Conservation (phyloP, 345 rosid species). For the Eucalyptus victrix region DNA sequence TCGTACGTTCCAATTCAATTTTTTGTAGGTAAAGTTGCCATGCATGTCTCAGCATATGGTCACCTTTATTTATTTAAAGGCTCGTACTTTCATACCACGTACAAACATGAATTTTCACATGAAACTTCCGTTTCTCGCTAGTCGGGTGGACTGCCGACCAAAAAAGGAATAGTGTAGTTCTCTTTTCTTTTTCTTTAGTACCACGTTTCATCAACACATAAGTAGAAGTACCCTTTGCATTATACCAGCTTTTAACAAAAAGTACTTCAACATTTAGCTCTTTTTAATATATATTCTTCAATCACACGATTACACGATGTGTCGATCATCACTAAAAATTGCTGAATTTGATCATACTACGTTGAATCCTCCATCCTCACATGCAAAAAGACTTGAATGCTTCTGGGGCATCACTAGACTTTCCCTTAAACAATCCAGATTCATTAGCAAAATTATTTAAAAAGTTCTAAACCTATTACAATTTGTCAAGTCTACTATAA, state of each 20-base stretch:
- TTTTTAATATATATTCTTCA: neutral
- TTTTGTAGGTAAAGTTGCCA: neutral
- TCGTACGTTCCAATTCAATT: neutral
- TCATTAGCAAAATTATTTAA: no score
- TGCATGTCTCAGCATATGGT: neutral
- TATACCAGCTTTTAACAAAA: neutral
- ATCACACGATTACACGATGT: neutral
- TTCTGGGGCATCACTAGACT: neutral
- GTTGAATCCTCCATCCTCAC: neutral
- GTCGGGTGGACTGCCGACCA: neutral
- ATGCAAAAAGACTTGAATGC: neutral
- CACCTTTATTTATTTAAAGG: neutral
- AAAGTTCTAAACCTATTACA: no score
- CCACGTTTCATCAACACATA: neutral
- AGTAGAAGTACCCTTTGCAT: neutral
- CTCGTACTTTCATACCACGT: neutral
- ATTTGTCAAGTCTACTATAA: no score
- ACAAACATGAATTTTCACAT: neutral
- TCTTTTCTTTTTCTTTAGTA: neutral
- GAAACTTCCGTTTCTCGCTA: neutral
- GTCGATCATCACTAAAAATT: rapidly evolving
- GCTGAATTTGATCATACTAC: neutral
- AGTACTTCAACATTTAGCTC: neutral
- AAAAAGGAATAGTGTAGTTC: neutral
- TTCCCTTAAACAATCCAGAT: neutral